phyloP scores from a whole-genome alignment of 129 eudicot genomes.

The Sambucus nigra region DNA sequence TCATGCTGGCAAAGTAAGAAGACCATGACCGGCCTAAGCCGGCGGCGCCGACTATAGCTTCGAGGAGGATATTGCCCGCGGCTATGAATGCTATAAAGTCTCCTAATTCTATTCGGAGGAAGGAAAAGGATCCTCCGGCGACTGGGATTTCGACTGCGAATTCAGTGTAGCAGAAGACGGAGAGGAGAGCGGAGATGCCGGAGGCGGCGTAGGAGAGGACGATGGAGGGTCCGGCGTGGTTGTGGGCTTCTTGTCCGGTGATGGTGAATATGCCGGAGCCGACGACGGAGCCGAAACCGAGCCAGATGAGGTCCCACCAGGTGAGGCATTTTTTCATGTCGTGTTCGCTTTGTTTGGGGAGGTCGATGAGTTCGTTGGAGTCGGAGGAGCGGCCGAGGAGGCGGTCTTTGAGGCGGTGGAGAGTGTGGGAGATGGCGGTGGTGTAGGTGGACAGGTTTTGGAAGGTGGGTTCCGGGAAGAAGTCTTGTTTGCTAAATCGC shows the following conservation, averaged over 20 bases:
- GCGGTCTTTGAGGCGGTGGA: constrained; percentile 52
- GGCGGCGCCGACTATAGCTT: constrained; percentile 74
- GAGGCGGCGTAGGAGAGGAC: constrained; percentile 58
- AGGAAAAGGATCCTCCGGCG: constrained; percentile 83
- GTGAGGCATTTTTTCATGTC: constrained; percentile 54
- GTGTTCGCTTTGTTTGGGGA: constrained; percentile 48
- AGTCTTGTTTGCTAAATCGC: constrained; percentile 64
- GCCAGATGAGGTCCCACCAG: constrained; percentile 83
- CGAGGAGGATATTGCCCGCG: constrained; percentile 68
- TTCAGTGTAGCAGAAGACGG: constrained; percentile 77
- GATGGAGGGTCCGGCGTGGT: constrained; percentile 71
- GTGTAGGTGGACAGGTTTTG: constrained; percentile 34
- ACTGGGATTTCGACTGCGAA: constrained; percentile 76
- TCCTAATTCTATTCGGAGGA: constrained; percentile 63
- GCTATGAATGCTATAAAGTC: constrained; percentile 77
- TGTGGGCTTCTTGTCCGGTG: constrained; percentile 65
- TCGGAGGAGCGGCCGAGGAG: constrained; percentile 64
- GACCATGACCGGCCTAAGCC: constrained; percentile 78
- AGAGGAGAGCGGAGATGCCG: constrained; percentile 64
- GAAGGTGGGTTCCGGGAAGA: constrained; percentile 74
- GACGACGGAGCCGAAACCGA: constrained; percentile 73
- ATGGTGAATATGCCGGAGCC: constrained; percentile 77
- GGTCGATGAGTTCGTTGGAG: constrained; percentile 33
- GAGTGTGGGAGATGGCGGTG: constrained; percentile 39
- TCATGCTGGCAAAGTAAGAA: constrained; percentile 61